Percentiles rank a stretch among this genome's conserved stretches.
phyloP scores from a whole-genome alignment of 441 rosid genomes.

The Populus tomentosa region DNA sequence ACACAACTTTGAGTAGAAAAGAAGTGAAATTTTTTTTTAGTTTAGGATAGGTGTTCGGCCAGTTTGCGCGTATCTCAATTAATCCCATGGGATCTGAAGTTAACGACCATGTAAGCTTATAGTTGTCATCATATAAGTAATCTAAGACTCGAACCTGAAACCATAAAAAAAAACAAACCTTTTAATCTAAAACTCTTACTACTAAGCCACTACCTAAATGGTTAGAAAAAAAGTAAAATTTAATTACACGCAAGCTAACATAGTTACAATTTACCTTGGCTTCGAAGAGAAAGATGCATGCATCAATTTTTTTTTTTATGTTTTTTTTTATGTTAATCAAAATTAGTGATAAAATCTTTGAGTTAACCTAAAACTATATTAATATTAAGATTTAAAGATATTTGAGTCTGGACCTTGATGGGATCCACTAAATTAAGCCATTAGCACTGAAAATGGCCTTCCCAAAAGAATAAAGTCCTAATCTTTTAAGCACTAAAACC shows the following conservation, averaged over 20 bases:
- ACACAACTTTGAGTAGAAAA: slow-evolving; percentile 38
- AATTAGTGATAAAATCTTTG: neutral
- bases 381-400: neutral
- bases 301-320: too few relatives aligned
- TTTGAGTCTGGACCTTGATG: neutral
- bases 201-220: too few relatives aligned
- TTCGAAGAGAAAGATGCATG: slow-evolving; percentile 37
- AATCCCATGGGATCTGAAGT: too few relatives aligned
- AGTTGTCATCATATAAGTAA: too few relatives aligned
- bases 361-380: neutral
- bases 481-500: neutral
- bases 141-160: too few relatives aligned
- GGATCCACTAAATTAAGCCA: neutral
- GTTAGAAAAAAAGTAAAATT: too few relatives aligned
- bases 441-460: slow-evolving; percentile 15
- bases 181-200: too few relatives aligned
- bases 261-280: slow-evolving; percentile 35
- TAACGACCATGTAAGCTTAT: too few relatives aligned
- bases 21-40: slow-evolving; percentile 36
- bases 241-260: neutral
- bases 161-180: too few relatives aligned
- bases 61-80: too few relatives aligned
- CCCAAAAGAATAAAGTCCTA: neutral
- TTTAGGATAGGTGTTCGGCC: too few relatives aligned
- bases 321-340: slow-evolving; percentile 11